Conservation (phyloP, 257 asterid species). For the Linaria vulgaris region DNA sequence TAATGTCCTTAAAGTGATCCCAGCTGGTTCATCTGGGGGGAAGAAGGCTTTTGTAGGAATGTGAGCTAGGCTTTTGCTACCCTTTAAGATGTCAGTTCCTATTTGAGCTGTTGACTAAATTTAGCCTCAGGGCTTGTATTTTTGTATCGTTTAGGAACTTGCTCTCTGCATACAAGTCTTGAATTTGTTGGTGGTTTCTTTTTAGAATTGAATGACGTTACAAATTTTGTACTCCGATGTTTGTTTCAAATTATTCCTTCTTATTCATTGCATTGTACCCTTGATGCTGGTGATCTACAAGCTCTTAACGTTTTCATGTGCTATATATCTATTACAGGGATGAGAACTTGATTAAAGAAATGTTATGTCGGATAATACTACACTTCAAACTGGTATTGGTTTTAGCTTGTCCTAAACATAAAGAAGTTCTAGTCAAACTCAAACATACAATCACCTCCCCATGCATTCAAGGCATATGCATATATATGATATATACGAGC, state of each 20-base stretch:
- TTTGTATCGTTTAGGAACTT: slow-evolving; percentile 16
- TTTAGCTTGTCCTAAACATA: too few species aligned
- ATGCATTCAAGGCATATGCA: too few species aligned
- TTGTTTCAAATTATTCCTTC: not conserved
- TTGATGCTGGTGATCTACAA: too few species aligned
- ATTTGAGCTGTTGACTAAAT: slow-evolving; percentile 22
- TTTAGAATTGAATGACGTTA: not conserved
- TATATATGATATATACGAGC: too few species aligned
- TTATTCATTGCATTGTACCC: too few species aligned
- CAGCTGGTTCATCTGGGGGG: slow-evolving; percentile 88
- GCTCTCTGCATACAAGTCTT: not conserved
- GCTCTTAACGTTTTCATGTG: too few species aligned
- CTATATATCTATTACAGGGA: too few species aligned
- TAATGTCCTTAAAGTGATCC: slow-evolving; percentile 74
- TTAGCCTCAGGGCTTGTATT: slow-evolving; percentile 17
- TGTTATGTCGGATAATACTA: too few species aligned
- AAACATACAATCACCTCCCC: too few species aligned
- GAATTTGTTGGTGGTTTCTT: not conserved
- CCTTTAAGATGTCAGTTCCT: slow-evolving; percentile 3
- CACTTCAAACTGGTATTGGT: too few species aligned
- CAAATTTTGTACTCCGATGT: not conserved
- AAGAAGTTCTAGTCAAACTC: too few species aligned
- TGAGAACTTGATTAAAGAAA: too few species aligned
- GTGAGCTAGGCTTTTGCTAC: slow-evolving; percentile 32
- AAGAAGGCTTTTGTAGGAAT: slow-evolving; percentile 84